Percentiles rank a stretch among this genome's conserved stretches.
Evolutionary conservation across 1,139 yeast genomes (phyloP).

Genomic region (Protomyces lactucae-debilis): DNA sequence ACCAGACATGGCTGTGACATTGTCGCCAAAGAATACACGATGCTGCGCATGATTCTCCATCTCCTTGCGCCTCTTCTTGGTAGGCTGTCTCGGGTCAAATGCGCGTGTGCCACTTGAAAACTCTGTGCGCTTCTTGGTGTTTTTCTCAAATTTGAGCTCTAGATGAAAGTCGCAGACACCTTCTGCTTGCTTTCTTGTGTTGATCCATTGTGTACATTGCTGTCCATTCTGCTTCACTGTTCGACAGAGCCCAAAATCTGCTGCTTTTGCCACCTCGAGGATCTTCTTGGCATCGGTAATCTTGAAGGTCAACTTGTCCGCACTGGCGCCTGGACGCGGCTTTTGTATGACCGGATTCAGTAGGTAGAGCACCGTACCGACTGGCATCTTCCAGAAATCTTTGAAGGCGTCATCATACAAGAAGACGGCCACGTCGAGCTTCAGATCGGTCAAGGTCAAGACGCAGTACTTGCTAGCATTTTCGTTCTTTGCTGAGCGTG

Average conservation of each 20-base stretch:
- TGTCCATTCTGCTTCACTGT: constrained; percentile 47
- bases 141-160: constrained; percentile 52
- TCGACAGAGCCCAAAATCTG: constrained; percentile 66
- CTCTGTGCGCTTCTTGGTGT: constrained; percentile 35
- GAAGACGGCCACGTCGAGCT: constrained; percentile 53
- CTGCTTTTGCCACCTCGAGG: constrained; percentile 68
- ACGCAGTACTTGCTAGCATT: constrained; percentile 53
- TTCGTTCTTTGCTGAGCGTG: constrained; percentile 39
- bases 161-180: constrained; percentile 65
- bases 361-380: constrained; percentile 70
- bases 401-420: constrained; percentile 65
- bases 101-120: constrained; percentile 28
- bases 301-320: constrained; percentile 56
- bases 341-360: constrained; percentile 64
- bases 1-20: constrained; percentile 5
- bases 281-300: constrained; percentile 49
- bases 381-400: constrained; percentile 63
- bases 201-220: constrained; percentile 57
- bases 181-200: constrained; percentile 46
- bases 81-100: constrained; percentile 19
- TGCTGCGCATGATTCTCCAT: constrained; percentile 8
- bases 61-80: constrained; percentile 17
- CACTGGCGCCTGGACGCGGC: constrained; percentile 35
- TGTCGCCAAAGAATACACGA: constrained; percentile 17
- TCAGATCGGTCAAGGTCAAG: constrained; percentile 64